A percentile compares a stretch with the other conserved stretches of the same genome.
These are phyloP conservation scores for Fusarium sororula DNA, from an alignment of 2,329 filamentous ascomycete species.

Conservation along the genomic window DNA sequence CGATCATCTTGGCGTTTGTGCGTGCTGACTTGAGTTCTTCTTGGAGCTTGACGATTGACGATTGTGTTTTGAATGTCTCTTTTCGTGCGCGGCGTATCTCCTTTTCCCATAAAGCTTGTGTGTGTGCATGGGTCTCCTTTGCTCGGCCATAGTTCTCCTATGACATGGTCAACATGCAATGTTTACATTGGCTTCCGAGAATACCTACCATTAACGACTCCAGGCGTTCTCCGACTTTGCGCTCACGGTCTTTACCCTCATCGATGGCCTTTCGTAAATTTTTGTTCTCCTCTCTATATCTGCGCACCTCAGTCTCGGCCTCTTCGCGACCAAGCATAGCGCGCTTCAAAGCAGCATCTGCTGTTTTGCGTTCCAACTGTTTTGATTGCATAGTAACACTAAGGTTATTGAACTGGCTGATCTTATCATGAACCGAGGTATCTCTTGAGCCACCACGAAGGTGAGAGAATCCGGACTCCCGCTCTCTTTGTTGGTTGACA, in stretches of 20 bases:
- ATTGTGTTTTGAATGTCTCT: constrained; percentile 80
- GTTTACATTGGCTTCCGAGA: neutral
- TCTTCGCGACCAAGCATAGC: constrained; percentile 76
- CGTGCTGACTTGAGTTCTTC: constrained; percentile 75
- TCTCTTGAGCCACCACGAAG: constrained; percentile 57
- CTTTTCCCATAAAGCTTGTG: constrained; percentile 76
- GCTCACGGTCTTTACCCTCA: constrained; percentile 72
- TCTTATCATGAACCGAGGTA: constrained; percentile 72
- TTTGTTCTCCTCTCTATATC: constrained; percentile 68
- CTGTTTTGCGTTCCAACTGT: constrained; percentile 70
- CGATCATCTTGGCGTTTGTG: constrained; percentile 60
- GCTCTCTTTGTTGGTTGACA: constrained; percentile 60
- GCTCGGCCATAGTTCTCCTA: constrained; percentile 76
- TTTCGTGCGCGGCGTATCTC: constrained; percentile 75
- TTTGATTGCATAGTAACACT: constrained; percentile 69
- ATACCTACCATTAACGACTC: constrained; percentile 73
- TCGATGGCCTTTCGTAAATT: constrained; percentile 67
- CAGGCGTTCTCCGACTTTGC: constrained; percentile 71
- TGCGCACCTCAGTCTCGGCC: constrained; percentile 73
- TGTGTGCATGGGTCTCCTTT: constrained; percentile 75
- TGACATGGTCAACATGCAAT: constrained; percentile 24
- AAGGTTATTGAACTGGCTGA: constrained; percentile 77
- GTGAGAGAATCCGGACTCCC: constrained; percentile 50
- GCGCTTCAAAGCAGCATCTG: constrained; percentile 71
- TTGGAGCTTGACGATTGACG: constrained; percentile 73